Evolutionary conservation across 1,284 basidiomycete species (phyloP).

Genomic region (Coniophora puteana): DNA sequence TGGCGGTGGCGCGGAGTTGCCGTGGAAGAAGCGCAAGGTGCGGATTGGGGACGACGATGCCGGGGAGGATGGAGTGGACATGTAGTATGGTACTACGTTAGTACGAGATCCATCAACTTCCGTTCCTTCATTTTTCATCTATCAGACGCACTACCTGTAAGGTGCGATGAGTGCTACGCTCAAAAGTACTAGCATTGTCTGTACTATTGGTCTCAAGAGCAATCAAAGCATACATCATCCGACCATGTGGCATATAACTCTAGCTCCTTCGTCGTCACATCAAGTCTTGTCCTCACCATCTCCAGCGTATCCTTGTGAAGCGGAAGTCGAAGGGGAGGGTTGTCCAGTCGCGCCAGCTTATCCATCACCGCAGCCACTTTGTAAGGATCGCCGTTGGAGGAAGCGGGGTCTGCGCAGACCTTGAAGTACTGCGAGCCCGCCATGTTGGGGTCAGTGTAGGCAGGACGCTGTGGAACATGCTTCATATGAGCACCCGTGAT

Average conservation of each 20-base stretch:
- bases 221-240: neutral
- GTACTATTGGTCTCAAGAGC: too few relatives aligned
- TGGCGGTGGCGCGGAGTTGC: conserved; percentile 62
- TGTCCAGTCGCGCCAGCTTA: neutral
- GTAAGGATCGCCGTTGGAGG: neutral
- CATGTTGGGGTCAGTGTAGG: neutral
- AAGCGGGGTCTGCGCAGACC: neutral
- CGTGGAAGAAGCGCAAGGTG: conserved; percentile 69
- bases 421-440: neutral
- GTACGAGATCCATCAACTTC: neutral
- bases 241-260: neutral
- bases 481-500: neutral
- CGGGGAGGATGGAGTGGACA: conserved; percentile 23
- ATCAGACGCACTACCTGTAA: too few relatives aligned
- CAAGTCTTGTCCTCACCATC: neutral
- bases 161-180: too few relatives aligned
- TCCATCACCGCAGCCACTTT: neutral
- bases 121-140: neutral
- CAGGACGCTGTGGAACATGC: neutral
- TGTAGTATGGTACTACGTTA: neutral
- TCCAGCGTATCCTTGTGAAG: conserved; percentile 12
- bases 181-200: too few relatives aligned
- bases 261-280: neutral
- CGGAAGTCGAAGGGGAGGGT: conserved; percentile 16
- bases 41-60: conserved; percentile 39